These are phyloP conservation scores for Lepidium campestre DNA, from an alignment of 441 rosid genomes.

Conservation along the genomic window DNA sequence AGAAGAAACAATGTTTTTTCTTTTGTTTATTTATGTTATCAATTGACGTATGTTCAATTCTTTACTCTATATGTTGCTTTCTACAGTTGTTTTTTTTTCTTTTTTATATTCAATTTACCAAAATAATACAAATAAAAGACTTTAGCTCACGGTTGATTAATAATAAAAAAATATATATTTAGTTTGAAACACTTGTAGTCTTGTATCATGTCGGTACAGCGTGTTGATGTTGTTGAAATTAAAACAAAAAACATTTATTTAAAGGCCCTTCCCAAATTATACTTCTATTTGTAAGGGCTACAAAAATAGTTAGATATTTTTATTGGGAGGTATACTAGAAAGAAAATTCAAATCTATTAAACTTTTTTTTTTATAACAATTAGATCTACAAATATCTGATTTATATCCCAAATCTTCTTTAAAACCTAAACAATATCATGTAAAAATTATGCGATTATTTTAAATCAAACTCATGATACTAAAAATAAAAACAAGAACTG, in stretches of 20 bases:
- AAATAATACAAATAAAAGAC: neutral
- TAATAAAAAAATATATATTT: neutral
- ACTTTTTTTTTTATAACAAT: too few relatives aligned
- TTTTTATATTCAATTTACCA: neutral
- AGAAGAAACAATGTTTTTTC: neutral
- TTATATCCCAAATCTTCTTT: too few relatives aligned
- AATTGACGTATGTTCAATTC: neutral
- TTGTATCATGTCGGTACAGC: neutral
- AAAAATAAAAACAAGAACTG: too few relatives aligned
- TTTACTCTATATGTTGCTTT: neutral
- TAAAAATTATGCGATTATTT: too few relatives aligned
- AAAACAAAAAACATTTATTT: neutral
- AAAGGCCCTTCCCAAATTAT: neutral
- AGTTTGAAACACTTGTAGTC: neutral
- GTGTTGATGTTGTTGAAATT: neutral
- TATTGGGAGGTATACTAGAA: too few relatives aligned
- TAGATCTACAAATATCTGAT: too few relatives aligned
- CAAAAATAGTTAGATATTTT: neutral
- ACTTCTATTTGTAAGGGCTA: neutral
- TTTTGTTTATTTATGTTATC: neutral
- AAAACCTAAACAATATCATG: too few relatives aligned
- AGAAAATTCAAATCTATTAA: too few relatives aligned
- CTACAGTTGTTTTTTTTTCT: neutral
- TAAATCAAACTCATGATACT: too few relatives aligned
- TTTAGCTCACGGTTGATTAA: neutral